A percentile compares a stretch with the other conserved stretches of the same genome.
Evolutionary conservation across 768 basidiomycete species (phyloP).

Genomic region (Steccherinum ochraceum): DNA sequence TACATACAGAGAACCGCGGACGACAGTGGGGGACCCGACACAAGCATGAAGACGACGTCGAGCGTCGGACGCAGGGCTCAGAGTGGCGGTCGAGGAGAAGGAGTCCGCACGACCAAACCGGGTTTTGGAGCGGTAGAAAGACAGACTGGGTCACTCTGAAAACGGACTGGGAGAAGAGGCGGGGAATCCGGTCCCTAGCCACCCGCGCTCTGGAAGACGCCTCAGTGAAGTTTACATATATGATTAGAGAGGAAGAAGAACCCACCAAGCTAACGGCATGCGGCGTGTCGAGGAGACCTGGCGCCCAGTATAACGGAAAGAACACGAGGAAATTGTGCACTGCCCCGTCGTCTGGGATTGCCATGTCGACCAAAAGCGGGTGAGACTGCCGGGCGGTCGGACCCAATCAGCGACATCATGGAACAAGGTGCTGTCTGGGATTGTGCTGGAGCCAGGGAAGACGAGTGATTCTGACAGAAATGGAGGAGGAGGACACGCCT

Average conservation of each 20-base stretch:
- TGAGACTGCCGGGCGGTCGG: too few species aligned
- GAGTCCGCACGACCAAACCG: background rate
- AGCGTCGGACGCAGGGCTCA: background rate
- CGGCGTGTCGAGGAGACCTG: background rate
- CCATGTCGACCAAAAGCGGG: background rate
- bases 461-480: too few species aligned
- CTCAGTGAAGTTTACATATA: too few species aligned
- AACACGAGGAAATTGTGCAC: too few species aligned
- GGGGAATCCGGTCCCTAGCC: background rate
- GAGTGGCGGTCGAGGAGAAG: background rate
- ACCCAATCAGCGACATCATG: too few species aligned
- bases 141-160: background rate
- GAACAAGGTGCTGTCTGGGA: too few species aligned
- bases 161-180: background rate
- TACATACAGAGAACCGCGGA: slow-evolving; percentile 20
- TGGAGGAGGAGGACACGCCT: background rate
- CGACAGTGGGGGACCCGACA: background rate
- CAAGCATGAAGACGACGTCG: background rate
- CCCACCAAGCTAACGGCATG: background rate
- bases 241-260: too few species aligned
- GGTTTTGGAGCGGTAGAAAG: background rate
- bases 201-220: background rate
- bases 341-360: background rate
- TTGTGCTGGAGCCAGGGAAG: too few species aligned
- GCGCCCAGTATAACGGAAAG: background rate